Evolutionary conservation across 1,284 basidiomycete species (phyloP), one percentile per base, ranked within the genome.

Genomic region (Boletus semigastroideus): DNA sequence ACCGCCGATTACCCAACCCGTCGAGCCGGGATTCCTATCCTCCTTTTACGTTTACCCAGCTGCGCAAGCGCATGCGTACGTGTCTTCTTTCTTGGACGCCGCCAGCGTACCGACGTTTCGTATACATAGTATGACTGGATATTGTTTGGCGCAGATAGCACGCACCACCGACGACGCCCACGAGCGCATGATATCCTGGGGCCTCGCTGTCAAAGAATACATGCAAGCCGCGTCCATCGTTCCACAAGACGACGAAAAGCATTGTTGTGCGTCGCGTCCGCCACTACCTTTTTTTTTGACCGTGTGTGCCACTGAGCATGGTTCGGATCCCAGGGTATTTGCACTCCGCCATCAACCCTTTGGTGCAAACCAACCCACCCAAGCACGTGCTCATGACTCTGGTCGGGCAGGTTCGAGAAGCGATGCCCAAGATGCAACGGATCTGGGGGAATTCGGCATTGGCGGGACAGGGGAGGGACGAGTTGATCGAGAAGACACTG

Each of bases 391-490:
- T 27, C 11, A 42, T 19, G 19, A 31, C 5, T 2, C 11, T 50
- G 2, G 28, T 31, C 31, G 11, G 5, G 6, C n/a, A 11, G 9
- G 31, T 28, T 25, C 16, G 37, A 20, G 28, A 13, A 8, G 16
- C n/a, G 6, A 50, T 55, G 20, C 40, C 27, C 36, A 37, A 40
- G 45, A 56, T 44, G 56, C 22, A 44, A n/a, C 11, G 14, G 5
- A 34, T 55, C n/a, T 44, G 22, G 19, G 43, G 30, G 4, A 10
- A 36, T 20, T 55, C 40, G 14, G 43, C 31, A 19, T 33, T 47
- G 37, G 44, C 16, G 31, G 50, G 38, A n/a, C 42, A 58, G 20
- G 42, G 20, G 1, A 42, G 34, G 30, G 51, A 52, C 14, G 14
- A 14, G 25, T 20, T 37, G 22, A 22, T 37, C 12, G 31, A 37